Conservation (phyloP, 2,329 filamentous ascomycete species). For the Xylaria sp. region DNA sequence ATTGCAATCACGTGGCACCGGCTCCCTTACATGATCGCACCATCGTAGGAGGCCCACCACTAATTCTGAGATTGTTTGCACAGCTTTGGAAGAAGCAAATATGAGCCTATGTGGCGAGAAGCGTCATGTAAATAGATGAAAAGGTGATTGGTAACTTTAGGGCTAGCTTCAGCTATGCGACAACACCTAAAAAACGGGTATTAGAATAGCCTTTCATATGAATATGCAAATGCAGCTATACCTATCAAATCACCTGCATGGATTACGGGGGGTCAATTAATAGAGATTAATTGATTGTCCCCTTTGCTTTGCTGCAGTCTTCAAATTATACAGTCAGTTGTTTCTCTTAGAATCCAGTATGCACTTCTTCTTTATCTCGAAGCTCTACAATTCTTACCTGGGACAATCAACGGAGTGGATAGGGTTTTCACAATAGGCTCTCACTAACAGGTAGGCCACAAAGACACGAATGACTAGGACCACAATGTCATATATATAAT, state of each 20-base stretch:
- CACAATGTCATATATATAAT: too few relatives aligned
- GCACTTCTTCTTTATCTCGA: background rate
- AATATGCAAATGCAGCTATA: background rate
- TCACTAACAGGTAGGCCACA: too few relatives aligned
- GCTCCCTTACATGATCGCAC: constrained; percentile 18
- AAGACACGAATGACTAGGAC: too few relatives aligned
- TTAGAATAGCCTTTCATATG: background rate
- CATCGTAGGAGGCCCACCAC: background rate
- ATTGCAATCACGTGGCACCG: background rate
- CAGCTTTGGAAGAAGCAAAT: background rate
- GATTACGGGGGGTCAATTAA: too few relatives aligned
- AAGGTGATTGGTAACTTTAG: background rate
- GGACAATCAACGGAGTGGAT: background rate
- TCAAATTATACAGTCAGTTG: background rate
- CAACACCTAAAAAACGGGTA: background rate
- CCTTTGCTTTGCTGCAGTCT: background rate
- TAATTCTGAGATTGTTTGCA: background rate
- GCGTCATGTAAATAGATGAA: constrained; percentile 5
- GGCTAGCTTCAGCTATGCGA: background rate
- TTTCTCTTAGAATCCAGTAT: background rate
- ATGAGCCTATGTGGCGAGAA: background rate
- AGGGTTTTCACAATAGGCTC: background rate
- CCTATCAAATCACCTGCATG: background rate
- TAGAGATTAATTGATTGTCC: too few relatives aligned
- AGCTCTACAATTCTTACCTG: background rate